These are phyloP conservation scores for Gaeumannomyces sp. DNA, from an alignment of 2,329 filamentous ascomycete genomes.

Conservation along the genomic window DNA sequence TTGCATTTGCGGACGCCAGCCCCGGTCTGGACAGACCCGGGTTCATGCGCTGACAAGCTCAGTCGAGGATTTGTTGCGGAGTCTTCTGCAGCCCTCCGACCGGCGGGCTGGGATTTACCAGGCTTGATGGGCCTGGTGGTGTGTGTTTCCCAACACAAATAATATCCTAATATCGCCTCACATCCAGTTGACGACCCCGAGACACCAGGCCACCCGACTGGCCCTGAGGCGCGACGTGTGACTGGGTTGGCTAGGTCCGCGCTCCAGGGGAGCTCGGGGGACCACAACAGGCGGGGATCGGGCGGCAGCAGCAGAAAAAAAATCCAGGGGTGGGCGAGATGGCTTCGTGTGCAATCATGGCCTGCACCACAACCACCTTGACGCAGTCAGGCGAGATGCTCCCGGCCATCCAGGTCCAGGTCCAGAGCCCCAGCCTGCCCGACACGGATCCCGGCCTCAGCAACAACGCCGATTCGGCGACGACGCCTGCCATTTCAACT, in stretches of 20 bases:
- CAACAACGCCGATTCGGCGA: slow-evolving; percentile 6
- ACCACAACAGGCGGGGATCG: neutral
- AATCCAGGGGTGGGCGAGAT: slow-evolving; percentile 2
- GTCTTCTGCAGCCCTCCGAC: neutral
- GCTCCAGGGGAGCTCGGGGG: no score
- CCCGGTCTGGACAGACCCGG: neutral
- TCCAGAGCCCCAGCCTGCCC: neutral
- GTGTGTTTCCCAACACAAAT: neutral
- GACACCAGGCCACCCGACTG: neutral
- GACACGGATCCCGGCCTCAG: neutral
- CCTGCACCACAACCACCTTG: neutral
- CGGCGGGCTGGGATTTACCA: neutral
- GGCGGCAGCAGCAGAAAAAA: neutral
- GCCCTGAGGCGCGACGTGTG: neutral
- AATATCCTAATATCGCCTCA: neutral
- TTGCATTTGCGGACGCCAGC: neutral
- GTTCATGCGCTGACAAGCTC: neutral
- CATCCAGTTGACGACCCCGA: neutral
- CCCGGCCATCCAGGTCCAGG: neutral
- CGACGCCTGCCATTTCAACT: slow-evolving; percentile 10
- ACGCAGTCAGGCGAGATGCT: neutral
- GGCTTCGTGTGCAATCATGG: slow-evolving; percentile 9
- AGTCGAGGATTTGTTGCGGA: neutral
- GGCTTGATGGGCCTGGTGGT: neutral
- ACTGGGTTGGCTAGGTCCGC: neutral